Evolutionary conservation across 176 grass and related monocot species (phyloP).

Genomic region (Alloteropsis semialata): DNA sequence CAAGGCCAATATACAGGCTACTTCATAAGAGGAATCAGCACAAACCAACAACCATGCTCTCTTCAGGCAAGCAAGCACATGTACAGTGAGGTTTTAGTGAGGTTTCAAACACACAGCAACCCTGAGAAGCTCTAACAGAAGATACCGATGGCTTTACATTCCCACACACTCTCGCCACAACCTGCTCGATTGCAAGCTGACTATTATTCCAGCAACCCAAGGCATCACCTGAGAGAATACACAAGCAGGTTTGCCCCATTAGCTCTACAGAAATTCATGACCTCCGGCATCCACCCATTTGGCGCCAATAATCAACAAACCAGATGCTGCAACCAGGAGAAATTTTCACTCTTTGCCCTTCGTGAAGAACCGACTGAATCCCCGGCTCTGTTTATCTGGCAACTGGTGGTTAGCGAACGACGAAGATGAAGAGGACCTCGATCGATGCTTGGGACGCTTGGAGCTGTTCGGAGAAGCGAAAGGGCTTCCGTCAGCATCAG

Average conservation of each 20-base stretch:
- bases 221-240: constrained; percentile 39
- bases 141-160: constrained; percentile 31
- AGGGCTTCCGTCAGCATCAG: constrained; percentile 55
- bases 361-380: constrained; percentile 88
- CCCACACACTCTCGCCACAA: constrained; percentile 19
- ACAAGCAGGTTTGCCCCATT: constrained; percentile 32
- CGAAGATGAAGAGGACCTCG: constrained; percentile 64
- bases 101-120: constrained; percentile 54
- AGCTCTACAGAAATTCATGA: constrained; percentile 33
- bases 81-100: constrained; percentile 66
- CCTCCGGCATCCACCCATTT: background rate
- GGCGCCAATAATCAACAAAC: constrained; percentile 18
- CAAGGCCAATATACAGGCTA: constrained; percentile 15
- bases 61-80: constrained; percentile 60
- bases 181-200: constrained; percentile 40
- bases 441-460: constrained; percentile 81
- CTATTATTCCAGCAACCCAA: constrained; percentile 49
- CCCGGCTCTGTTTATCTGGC: constrained; percentile 71
- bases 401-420: constrained; percentile 53
- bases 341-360: constrained; percentile 63
- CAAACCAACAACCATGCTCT: constrained; percentile 35
- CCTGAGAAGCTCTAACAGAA: constrained; percentile 31
- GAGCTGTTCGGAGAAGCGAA: constrained; percentile 57
- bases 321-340: constrained; percentile 17
- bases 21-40: constrained; percentile 34